phyloP scores from a whole-genome alignment of 2,329 filamentous ascomycete genomes.

The Trichoderma citrinoviride region DNA sequence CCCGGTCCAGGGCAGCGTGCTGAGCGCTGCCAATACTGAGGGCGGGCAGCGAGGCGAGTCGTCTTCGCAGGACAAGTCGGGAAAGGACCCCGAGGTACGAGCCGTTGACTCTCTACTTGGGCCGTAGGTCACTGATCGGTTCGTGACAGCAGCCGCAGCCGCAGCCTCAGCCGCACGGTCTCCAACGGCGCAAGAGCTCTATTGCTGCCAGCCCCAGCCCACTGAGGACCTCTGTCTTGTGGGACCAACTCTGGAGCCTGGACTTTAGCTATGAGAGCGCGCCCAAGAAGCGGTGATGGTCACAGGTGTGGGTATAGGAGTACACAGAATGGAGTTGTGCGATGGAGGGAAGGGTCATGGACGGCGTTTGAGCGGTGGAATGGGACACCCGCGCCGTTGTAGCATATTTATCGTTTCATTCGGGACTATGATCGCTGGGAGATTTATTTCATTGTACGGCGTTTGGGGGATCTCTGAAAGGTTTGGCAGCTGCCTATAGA shows the following conservation, averaged over 20 bases:
- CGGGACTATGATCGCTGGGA: not conserved
- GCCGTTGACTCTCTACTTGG: constrained; percentile 52
- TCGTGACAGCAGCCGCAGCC: constrained; percentile 5
- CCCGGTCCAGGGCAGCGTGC: constrained; percentile 39
- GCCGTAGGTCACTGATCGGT: constrained; percentile 39
- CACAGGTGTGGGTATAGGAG: not conserved
- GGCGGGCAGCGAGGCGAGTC: constrained; percentile 29
- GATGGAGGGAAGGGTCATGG: not conserved
- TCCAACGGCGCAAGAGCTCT: constrained; percentile 40
- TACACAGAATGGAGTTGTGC: not conserved
- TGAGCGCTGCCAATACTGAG: constrained; percentile 27
- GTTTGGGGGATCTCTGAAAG: not conserved
- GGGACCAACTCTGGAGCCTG: constrained; percentile 61
- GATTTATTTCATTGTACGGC: not conserved
- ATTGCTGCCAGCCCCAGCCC: constrained; percentile 37
- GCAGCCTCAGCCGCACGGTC: constrained; percentile 29
- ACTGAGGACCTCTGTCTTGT: constrained; percentile 55
- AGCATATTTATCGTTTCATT: not conserved
- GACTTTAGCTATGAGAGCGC: constrained; percentile 55
- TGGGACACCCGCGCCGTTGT: not conserved
- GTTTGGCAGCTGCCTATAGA: not conserved
- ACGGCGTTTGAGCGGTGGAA: not conserved
- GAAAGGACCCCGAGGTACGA: constrained; percentile 51
- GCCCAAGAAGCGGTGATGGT: constrained; percentile 26
- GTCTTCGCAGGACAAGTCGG: constrained; percentile 26